phyloP scores from a whole-genome alignment of 805 yeast species.

The Metschnikowia orientalis region DNA sequence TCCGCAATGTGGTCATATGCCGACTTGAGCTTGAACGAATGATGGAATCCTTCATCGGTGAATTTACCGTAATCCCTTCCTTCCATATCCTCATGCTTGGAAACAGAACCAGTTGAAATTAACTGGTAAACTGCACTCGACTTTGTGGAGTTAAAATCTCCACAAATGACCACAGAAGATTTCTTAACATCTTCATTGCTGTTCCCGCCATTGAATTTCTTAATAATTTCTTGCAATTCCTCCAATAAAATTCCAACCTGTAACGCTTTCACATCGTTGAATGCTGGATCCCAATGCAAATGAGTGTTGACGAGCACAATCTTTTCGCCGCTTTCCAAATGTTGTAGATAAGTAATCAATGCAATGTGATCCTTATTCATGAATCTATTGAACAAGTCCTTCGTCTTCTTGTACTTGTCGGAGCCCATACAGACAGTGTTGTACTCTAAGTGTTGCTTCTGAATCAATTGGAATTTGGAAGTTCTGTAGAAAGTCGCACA shows the following conservation, averaged over 20 bases:
- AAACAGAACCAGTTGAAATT: slow-evolving; percentile 75
- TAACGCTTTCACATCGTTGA: slow-evolving; percentile 91
- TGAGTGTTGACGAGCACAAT: slow-evolving; percentile 84
- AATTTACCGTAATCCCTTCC: slow-evolving; percentile 89
- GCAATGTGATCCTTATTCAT: slow-evolving; percentile 96
- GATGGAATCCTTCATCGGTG: slow-evolving; percentile 84
- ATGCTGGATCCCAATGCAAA: slow-evolving; percentile 97
- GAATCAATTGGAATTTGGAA: slow-evolving; percentile 63
- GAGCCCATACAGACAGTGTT: slow-evolving; percentile 75
- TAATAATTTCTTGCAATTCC: slow-evolving; percentile 67
- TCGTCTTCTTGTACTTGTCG: slow-evolving; percentile 86
- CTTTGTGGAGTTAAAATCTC: slow-evolving; percentile 88
- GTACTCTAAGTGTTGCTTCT: slow-evolving; percentile 74
- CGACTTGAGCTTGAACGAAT: slow-evolving; percentile 74
- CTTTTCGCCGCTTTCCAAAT: slow-evolving; percentile 63
- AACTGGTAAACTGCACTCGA: slow-evolving; percentile 92
- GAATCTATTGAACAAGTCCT: slow-evolving; percentile 91
- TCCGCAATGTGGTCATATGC: slow-evolving; percentile 73
- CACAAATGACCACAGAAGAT: slow-evolving; percentile 80
- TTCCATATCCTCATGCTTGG: slow-evolving; percentile 72
- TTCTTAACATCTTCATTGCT: slow-evolving; percentile 50
- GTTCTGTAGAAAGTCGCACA: slow-evolving; percentile 90
- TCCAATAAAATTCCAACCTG: slow-evolving; percentile 91
- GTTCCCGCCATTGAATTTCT: slow-evolving; percentile 43
- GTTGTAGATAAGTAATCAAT: slow-evolving; percentile 68